phyloP scores from a whole-genome alignment of 768 basidiomycete genomes.

The Arthromyces matolae region DNA sequence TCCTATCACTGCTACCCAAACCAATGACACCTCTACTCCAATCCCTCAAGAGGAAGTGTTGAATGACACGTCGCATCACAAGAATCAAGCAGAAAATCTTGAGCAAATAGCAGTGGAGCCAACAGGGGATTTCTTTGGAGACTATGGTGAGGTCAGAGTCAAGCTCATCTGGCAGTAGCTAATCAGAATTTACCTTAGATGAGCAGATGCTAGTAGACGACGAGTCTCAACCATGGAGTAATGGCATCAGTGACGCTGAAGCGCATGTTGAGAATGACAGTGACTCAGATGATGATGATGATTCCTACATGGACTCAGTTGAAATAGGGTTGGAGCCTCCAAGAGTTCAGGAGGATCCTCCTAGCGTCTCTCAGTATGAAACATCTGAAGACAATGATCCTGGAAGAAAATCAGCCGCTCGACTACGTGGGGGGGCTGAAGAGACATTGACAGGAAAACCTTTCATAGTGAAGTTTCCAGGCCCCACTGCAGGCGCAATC shows the following conservation, averaged over 20 bases:
- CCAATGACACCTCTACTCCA: background rate
- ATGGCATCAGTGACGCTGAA: background rate
- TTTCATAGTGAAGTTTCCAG: conserved; percentile 5
- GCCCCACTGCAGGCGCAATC: background rate
- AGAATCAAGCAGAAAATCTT: background rate
- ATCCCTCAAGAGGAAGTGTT: background rate
- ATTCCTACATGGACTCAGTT: too few relatives aligned
- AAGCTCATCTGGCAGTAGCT: background rate
- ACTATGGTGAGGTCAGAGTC: conserved; percentile 1
- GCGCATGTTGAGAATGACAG: background rate
- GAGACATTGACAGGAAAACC: background rate
- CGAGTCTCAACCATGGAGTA: background rate
- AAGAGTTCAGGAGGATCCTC: too few relatives aligned
- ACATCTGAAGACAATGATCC: too few relatives aligned
- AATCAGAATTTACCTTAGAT: background rate
- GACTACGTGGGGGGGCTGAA: conserved; percentile 5
- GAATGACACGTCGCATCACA: too few relatives aligned
- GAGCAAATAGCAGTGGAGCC: conserved; percentile 8
- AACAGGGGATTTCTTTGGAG: conserved; percentile 11
- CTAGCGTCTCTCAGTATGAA: background rate
- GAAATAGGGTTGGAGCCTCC: too few relatives aligned
- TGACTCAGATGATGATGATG: too few relatives aligned
- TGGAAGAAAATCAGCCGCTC: too few relatives aligned
- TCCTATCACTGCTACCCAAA: too few relatives aligned
- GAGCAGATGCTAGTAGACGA: background rate